These are phyloP conservation scores for Yamadazyma insecticola DNA, from an alignment of 805 yeast species.

Conservation along the genomic window DNA sequence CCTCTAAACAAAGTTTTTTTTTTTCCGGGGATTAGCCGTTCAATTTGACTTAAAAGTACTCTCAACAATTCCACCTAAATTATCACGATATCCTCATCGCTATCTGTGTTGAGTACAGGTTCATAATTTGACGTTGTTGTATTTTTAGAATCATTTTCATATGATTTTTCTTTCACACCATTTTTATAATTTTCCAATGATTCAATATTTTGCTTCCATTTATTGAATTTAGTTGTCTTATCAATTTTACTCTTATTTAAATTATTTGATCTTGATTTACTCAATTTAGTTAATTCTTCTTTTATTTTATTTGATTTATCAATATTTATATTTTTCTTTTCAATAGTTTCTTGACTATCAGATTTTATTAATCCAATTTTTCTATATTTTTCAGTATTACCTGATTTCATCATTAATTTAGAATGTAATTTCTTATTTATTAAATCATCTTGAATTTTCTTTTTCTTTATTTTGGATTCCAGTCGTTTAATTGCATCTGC, in stretches of 20 bases:
- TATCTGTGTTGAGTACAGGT: too few species aligned
- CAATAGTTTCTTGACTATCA: constrained; percentile 5
- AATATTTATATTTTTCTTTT: neutral
- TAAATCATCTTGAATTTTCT: constrained; percentile 22
- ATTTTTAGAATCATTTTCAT: too few species aligned
- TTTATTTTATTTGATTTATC: constrained; percentile 1
- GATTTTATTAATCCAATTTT: constrained; percentile 15
- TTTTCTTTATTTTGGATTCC: constrained; percentile 36
- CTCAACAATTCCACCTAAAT: too few species aligned
- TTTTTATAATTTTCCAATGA: neutral
- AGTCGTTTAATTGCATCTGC: constrained; percentile 41
- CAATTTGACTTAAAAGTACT: too few species aligned
- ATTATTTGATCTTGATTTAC: constrained; percentile 7
- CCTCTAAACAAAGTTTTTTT: too few species aligned
- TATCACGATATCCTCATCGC: too few species aligned
- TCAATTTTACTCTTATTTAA: constrained; percentile 10
- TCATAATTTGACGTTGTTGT: neutral
- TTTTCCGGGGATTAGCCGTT: too few species aligned
- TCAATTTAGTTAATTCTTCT: constrained; percentile 5
- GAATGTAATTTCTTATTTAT: constrained; percentile 33
- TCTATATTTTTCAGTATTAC: constrained; percentile 15
- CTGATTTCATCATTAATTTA: constrained; percentile 20
- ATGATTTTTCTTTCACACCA: neutral
- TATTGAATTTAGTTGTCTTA: constrained; percentile 5
- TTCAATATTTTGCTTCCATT: constrained; percentile 7